Conservation (phyloP, 306 rosid genomes). For the Corylus heterophylla region DNA sequence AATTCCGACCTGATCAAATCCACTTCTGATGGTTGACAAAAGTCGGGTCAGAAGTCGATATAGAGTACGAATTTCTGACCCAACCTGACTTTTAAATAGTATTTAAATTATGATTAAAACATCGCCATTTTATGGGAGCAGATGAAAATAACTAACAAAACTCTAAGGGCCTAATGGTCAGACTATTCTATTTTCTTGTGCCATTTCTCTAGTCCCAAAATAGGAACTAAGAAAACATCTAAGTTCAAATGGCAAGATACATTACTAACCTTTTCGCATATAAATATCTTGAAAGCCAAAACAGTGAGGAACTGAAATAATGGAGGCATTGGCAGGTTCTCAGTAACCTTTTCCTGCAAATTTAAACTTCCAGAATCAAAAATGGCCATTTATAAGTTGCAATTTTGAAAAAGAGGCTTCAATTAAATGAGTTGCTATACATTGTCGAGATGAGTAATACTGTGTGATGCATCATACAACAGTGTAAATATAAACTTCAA, state of each 20-base stretch:
- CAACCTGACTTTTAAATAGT: no score
- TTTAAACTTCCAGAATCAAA: slow-evolving; percentile 34
- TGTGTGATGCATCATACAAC: background rate
- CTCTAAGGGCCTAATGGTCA: no score
- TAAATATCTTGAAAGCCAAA: slow-evolving; percentile 70
- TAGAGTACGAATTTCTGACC: no score
- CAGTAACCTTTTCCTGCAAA: slow-evolving; percentile 59
- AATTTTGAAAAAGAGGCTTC: slow-evolving; percentile 6
- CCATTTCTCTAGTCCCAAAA: background rate
- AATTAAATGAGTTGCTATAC: background rate
- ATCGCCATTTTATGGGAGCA: no score
- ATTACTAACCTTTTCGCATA: slow-evolving; percentile 57
- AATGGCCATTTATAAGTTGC: slow-evolving; percentile 19
- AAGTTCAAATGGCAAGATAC: background rate
- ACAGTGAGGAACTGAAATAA: slow-evolving; percentile 72
- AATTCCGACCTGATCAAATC: no score
- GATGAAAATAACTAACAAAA: no score
- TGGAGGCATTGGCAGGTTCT: slow-evolving; percentile 76
- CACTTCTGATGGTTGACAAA: no score
- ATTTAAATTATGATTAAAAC: no score
- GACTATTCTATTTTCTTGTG: no score
- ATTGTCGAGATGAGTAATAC: background rate
- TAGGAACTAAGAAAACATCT: background rate
- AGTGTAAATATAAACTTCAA: background rate
- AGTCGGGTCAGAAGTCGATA: no score